These are phyloP conservation scores for Candida glucosophila DNA, from an alignment of 1,139 yeast genomes.

Conservation along the genomic window DNA sequence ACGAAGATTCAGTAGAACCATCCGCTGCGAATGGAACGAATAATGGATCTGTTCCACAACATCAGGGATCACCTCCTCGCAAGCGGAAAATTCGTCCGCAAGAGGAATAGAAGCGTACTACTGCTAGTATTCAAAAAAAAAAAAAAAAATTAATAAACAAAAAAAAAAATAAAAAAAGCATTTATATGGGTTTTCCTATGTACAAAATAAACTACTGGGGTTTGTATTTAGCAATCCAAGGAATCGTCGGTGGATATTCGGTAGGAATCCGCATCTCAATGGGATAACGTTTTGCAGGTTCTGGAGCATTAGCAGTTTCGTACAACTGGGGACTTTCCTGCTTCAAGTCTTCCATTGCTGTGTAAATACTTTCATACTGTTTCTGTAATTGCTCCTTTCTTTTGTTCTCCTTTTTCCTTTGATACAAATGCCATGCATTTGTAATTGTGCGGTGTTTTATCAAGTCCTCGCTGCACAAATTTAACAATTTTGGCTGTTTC, in stretches of 20 bases:
- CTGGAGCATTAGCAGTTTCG: conserved; percentile 41
- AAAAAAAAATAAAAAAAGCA: no score
- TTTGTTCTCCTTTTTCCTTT: conserved; percentile 38
- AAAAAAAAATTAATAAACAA: no score
- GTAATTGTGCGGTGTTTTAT: conserved; percentile 78
- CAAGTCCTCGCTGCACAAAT: conserved; percentile 71
- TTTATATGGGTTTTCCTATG: no score
- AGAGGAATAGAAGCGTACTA: conserved; percentile 14
- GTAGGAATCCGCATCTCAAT: conserved; percentile 82
- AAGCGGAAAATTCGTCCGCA: conserved; percentile 26
- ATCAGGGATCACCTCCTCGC: conserved; percentile 24
- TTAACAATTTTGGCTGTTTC: conserved; percentile 78
- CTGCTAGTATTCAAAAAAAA: not conserved
- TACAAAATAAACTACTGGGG: conserved; percentile 10
- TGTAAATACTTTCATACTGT: conserved; percentile 60
- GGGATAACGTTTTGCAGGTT: conserved; percentile 52
- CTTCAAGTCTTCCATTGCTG: conserved; percentile 71
- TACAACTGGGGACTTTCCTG: conserved; percentile 36
- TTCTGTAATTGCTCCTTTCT: conserved; percentile 40
- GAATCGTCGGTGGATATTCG: conserved; percentile 77
- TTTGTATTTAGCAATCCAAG: conserved; percentile 66
- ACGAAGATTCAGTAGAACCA: conserved; percentile 40
- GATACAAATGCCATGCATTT: conserved; percentile 71
- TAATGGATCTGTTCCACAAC: conserved; percentile 5
- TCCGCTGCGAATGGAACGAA: conserved; percentile 2